A percentile compares a stretch with the other conserved stretches of the same genome.
phyloP scores from a whole-genome alignment of 2,329 filamentous ascomycete genomes.

The Ceratocystis colombiana region DNA sequence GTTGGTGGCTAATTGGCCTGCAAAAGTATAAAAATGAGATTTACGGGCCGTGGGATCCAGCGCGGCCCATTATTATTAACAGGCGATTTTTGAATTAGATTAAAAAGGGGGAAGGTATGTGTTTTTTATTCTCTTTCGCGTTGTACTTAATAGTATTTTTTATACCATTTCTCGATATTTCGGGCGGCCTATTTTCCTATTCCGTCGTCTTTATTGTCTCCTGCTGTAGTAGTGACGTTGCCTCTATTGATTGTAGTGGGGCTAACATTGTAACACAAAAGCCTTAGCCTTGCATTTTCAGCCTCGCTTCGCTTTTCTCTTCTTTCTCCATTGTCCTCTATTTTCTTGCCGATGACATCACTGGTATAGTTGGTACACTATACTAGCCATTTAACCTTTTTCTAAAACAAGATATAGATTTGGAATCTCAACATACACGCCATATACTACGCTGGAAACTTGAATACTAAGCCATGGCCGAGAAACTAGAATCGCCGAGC shows the following conservation, averaged over 20 bases:
- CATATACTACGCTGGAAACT: background rate
- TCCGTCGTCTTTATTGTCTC: background rate
- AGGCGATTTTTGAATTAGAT: constrained; percentile 43
- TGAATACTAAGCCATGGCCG: background rate
- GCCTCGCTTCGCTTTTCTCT: constrained; percentile 1
- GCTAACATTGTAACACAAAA: background rate
- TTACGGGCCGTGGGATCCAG: constrained; percentile 93
- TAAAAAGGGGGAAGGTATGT: background rate
- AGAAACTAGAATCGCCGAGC: background rate
- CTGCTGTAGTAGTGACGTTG: background rate
- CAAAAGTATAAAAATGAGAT: constrained; percentile 99
- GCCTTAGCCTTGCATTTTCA: constrained; percentile 2
- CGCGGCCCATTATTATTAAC: constrained; percentile 73
- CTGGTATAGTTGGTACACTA: background rate
- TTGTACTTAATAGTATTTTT: background rate
- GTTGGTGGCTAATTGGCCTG: constrained; percentile 94
- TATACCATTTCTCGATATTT: background rate
- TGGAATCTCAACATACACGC: no score
- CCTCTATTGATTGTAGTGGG: background rate
- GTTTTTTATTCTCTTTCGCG: background rate
- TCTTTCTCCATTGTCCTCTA: background rate
- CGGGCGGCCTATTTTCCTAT: background rate
- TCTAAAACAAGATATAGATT: no score
- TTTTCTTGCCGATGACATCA: constrained; percentile 3
- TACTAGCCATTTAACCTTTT: background rate